Evolutionary conservation across 2,329 filamentous ascomycete genomes (phyloP), one percentile per base, ranked within the genome.

Genomic region (Colletotrichum sp.): DNA sequence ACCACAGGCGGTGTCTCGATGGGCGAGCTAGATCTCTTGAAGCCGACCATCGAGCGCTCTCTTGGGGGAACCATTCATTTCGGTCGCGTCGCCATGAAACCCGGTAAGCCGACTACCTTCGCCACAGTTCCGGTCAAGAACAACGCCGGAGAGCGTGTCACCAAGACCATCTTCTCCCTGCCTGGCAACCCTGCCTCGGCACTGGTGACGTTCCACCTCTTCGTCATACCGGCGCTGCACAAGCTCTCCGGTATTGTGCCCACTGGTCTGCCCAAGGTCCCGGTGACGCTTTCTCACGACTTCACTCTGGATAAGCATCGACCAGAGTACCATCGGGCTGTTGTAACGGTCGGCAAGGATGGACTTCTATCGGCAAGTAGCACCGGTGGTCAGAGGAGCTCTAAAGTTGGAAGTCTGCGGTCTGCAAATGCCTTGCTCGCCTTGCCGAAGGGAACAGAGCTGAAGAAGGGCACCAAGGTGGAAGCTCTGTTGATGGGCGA

Each of bases 21-120:
- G 97, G 97, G 97, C 72, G 97, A 99, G 86, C 92, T 98, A 4
- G 97, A 99, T 84, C 93, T 99, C 9, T 91, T 99, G 24, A 99
- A 99, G 84, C 96, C 97, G 0, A 99, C 96, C 0, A 95, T 99
- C 80, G 97, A 99, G 87, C 93, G 96, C 57, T 90, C 93, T 2
- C 91, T 99, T 1, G 95, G 96, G 72, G 97, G 97, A 9, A 97
- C 93, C 0, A 98, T 99, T 79, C 97, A 98, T 85, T 99, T 99
- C 80, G 97, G 97, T 28, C 94, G 97, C 5, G 97, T 99, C 4
- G 92, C 94, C 71, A 99, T 99, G 97, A 99, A 99, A 87, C 97
- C 97, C 0, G 97, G 97, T 6, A 99, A 99, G 85, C 97, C 97
- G 3, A 98, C 96, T 0, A 99, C 97, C 0, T 99, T 99, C 84